Percentiles rank a stretch among this genome's conserved stretches.
Evolutionary conservation across 352 stramenopile genomes (phyloP).

Genomic region (Phytophthora parvispora): DNA sequence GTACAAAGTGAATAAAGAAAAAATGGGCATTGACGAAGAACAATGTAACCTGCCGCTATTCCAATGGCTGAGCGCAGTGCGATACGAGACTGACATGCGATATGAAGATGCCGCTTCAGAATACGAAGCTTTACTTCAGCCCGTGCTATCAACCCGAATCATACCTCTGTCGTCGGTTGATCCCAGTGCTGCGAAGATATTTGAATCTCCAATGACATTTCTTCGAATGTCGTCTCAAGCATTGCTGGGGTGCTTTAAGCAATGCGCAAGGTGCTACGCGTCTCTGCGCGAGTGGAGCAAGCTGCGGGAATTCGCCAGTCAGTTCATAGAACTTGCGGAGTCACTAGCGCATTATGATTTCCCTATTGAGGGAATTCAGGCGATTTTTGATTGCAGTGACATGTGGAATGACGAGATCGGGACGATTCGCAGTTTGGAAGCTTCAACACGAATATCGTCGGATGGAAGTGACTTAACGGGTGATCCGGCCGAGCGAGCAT

Average conservation of each 20-base stretch:
- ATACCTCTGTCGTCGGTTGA: background rate
- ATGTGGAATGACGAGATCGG: conserved; percentile 52
- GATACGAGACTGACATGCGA: conserved; percentile 61
- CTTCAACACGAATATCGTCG: background rate
- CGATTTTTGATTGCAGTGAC: conserved; percentile 42
- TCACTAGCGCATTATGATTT: conserved; percentile 28
- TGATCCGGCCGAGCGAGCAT: conserved; percentile 4
- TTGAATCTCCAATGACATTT: conserved; percentile 36
- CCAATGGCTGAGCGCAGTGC: conserved; percentile 48
- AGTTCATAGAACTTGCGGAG: conserved; percentile 35
- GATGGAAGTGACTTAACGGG: conserved; percentile 1
- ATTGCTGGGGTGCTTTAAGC: conserved; percentile 56
- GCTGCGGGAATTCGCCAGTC: conserved; percentile 37
- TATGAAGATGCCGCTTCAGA: conserved; percentile 71
- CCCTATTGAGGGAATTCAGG: conserved; percentile 32
- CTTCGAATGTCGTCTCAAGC: conserved; percentile 47
- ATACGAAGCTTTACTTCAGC: conserved; percentile 54
- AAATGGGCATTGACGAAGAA: conserved; percentile 11
- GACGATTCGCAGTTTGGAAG: conserved; percentile 34
- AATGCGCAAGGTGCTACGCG: conserved; percentile 61
- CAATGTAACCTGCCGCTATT: conserved; percentile 41
- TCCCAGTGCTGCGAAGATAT: conserved; percentile 15
- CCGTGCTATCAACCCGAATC: conserved; percentile 23
- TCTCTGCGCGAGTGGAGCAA: conserved; percentile 55
- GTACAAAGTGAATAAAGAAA: conserved; percentile 21